Evolutionary conservation across 192 early-diverging fungal species (phyloP).

Genomic region (Chytriomyces hyalinus): DNA sequence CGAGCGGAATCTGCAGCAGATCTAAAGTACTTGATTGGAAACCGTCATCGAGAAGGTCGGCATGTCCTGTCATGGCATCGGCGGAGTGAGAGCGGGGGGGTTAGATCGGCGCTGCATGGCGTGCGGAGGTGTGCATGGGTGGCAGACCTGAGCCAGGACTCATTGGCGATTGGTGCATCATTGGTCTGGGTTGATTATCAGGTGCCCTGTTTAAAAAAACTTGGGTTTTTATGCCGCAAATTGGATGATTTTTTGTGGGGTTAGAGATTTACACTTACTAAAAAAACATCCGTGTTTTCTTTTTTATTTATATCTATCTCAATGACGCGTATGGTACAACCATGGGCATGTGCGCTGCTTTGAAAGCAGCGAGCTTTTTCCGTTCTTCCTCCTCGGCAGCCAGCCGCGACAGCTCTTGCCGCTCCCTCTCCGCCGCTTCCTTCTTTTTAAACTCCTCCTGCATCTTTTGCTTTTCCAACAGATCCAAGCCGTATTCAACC

Average conservation of each 20-base stretch:
- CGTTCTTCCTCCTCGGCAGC: neutral
- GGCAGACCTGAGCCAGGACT: neutral
- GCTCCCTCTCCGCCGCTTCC: neutral
- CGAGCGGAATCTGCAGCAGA: neutral
- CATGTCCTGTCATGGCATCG: neutral
- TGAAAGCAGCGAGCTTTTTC: neutral
- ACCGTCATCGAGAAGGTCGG: neutral
- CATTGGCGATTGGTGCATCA: neutral
- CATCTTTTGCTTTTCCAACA: neutral
- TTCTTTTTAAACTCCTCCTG: neutral
- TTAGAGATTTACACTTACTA: too few relatives aligned
- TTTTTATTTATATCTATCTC: too few relatives aligned
- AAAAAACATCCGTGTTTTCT: too few relatives aligned
- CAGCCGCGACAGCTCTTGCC: neutral
- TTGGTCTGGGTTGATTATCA: neutral
- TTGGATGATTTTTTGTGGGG: too few relatives aligned
- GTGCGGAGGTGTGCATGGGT: neutral
- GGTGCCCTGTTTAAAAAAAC: too few relatives aligned
- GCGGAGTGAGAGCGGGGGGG: neutral
- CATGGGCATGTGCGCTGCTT: neutral
- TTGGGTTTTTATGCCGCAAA: too few relatives aligned
- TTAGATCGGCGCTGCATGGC: neutral
- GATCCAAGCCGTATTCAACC: neutral
- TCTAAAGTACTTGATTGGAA: neutral
- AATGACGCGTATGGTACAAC: too few relatives aligned